Conservation (phyloP, 371 early-diverging fungal genomes). For the Actinomucor elegans region DNA sequence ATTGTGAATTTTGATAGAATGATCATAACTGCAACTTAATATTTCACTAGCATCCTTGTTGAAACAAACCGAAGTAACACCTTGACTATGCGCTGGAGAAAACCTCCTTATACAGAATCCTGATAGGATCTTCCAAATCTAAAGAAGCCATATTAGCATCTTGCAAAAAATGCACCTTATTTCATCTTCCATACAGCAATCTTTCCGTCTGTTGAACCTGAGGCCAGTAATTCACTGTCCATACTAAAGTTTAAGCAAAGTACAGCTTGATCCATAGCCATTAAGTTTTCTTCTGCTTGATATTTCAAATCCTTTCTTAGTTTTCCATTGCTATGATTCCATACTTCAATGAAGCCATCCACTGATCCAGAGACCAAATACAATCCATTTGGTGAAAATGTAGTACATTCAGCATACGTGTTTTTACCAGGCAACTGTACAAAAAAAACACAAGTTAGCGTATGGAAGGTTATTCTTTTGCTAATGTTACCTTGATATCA, state of each 20-base stretch:
- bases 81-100: conserved; percentile 83
- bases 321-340: conserved; percentile 91
- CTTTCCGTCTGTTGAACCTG: conserved; percentile 86
- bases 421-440: conserved; percentile 83
- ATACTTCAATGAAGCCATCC: conserved; percentile 95
- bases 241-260: conserved; percentile 74
- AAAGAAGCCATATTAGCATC: background rate
- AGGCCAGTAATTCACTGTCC: conserved; percentile 79
- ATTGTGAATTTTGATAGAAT: conserved; percentile 80
- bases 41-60: conserved; percentile 77
- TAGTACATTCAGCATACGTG: conserved; percentile 77
- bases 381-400: conserved; percentile 86
- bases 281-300: conserved; percentile 88
- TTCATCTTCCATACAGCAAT: conserved; percentile 68
- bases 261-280: conserved; percentile 93
- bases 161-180: conserved; percentile 16
- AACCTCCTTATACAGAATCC: conserved; percentile 78
- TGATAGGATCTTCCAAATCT: conserved; percentile 77
- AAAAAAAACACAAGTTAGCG: background rate
- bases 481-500: conserved; percentile 84
- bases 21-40: conserved; percentile 84
- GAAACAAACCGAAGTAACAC: conserved; percentile 82
- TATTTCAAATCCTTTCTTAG: conserved; percentile 86
- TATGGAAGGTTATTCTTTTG: background rate
- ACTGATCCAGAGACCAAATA: conserved; percentile 85